These are phyloP conservation scores for Eucommia ulmoides DNA, from an alignment of 257 asterid genomes.

Conservation along the genomic window DNA sequence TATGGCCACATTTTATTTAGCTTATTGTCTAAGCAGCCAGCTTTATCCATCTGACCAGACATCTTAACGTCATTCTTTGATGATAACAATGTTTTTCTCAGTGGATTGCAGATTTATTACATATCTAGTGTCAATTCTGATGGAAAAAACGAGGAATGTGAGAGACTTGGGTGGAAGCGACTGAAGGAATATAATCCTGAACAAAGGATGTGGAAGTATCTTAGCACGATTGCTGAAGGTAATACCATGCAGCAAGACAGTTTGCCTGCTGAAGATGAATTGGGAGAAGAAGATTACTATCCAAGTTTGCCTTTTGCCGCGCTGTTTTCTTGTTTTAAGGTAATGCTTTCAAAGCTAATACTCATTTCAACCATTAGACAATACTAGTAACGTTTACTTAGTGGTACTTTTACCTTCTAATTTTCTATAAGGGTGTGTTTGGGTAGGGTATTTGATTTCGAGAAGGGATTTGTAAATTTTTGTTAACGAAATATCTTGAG, in stretches of 20 bases:
- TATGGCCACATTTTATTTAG: too few relatives aligned
- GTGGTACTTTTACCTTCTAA: too few relatives aligned
- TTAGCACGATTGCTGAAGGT: conserved; percentile 37
- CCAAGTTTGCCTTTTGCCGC: conserved; percentile 97
- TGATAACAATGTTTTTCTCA: conserved; percentile 23
- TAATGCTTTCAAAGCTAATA: conserved; percentile 19
- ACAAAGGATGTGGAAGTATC: conserved; percentile 70
- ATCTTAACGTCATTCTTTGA: conserved; percentile 11
- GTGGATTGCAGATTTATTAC: conserved; percentile 81
- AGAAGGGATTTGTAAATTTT: too few relatives aligned
- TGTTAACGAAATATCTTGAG: too few relatives aligned
- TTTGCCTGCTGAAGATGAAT: conserved; percentile 45
- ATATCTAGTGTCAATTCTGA: conserved; percentile 57
- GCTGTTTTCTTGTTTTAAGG: conserved; percentile 88
- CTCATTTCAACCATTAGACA: background rate
- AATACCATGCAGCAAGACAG: conserved; percentile 38
- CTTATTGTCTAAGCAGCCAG: background rate
- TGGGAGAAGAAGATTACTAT: conserved; percentile 75
- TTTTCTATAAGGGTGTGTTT: too few relatives aligned
- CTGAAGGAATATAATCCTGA: conserved; percentile 54
- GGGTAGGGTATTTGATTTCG: too few relatives aligned
- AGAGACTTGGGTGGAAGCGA: conserved; percentile 69
- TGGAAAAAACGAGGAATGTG: conserved; percentile 67
- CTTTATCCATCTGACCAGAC: background rate
- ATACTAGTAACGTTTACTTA: background rate